These are phyloP conservation scores for Erigeron canadensis DNA, from an alignment of 129 eudicot genomes.

Conservation along the genomic window DNA sequence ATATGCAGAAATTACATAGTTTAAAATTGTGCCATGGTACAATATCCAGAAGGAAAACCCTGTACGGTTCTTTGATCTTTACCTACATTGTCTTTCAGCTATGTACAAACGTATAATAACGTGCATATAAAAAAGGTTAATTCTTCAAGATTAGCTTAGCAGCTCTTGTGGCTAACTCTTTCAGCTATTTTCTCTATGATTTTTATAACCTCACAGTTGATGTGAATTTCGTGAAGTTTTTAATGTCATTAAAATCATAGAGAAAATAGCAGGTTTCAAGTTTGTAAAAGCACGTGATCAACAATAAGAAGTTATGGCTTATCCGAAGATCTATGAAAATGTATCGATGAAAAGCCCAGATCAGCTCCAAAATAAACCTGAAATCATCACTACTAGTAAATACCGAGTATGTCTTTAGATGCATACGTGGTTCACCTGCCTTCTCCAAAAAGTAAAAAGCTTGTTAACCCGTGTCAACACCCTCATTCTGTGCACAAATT, in stretches of 20 bases:
- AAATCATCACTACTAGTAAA: background rate
- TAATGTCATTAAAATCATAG: background rate
- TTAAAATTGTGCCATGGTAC: conserved; percentile 5
- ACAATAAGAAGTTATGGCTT: conserved; percentile 37
- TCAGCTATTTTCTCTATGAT: too few species aligned
- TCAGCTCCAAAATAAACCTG: conserved; percentile 8
- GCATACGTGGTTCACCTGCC: conserved; percentile 66
- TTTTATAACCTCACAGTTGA: background rate
- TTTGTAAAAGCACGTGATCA: background rate
- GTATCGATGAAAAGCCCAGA: conserved; percentile 15
- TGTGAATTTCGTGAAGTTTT: background rate
- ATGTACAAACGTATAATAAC: background rate
- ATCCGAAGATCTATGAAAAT: conserved; percentile 77
- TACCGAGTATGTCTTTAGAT: background rate
- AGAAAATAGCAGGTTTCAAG: conserved; percentile 2
- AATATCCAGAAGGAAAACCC: background rate
- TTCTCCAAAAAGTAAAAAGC: conserved; percentile 75
- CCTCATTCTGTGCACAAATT: conserved; percentile 49
- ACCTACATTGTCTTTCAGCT: conserved; percentile 14
- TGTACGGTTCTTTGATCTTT: background rate
- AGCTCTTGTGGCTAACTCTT: background rate
- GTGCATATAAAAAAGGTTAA: background rate
- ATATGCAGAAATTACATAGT: conserved; percentile 12
- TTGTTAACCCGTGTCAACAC: conserved; percentile 71
- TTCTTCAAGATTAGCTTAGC: background rate